Base-by-base conservation (phyloP, 1,284 basidiomycete species). In the Pseudozyma hubeiensis region DNA sequence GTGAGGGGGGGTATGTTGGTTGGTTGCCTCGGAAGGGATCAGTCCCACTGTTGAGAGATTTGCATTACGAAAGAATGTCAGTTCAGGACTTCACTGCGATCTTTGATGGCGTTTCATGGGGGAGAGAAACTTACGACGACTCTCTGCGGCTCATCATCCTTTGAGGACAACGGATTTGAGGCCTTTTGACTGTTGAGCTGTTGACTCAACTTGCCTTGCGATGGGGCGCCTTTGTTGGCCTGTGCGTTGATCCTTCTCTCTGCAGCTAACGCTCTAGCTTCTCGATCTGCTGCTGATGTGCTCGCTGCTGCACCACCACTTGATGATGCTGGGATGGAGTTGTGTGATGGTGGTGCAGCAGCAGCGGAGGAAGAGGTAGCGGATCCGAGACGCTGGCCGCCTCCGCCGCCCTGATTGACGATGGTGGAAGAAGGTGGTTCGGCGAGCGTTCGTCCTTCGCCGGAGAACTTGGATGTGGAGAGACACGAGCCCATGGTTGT, bases 181-280 rank as follows among this genome's bases (percentile, higher is more conserved):
- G 52, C 37, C 44, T 71, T 57, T 41, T 70, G 62, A 2, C 60
- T 33, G 29, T 66, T 43, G 1, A 74, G 35, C 16, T 64, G 48
- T 34, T 69, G 61, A 30, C 71, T 74, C 10, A 74, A 43, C 31
- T 70, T 74, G 4, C 71, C 71, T 0, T 54, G 55, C 4, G 30
- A 37, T 4, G 57, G 59, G 2, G 64, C 43, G 11, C 69, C 69
- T 34, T 72, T 72, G n/a, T 29, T 7, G 8, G 60, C 60, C 33
- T 63, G 57, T 30, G 63, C 49, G 6, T 51, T 48, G 54, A 72
- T 72, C 2, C 69, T 29, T 16, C 34, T 24, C 33, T 72, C 71
- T 0, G 71, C 71, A 4, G 71, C 71, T 54, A 39, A 39, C 11
- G 63, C 71, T 52, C 71, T 43, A 30, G 66, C 66, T 47, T 74